phyloP scores from a whole-genome alignment of 805 yeast species.

The Monosporozyma yasuniensis region DNA sequence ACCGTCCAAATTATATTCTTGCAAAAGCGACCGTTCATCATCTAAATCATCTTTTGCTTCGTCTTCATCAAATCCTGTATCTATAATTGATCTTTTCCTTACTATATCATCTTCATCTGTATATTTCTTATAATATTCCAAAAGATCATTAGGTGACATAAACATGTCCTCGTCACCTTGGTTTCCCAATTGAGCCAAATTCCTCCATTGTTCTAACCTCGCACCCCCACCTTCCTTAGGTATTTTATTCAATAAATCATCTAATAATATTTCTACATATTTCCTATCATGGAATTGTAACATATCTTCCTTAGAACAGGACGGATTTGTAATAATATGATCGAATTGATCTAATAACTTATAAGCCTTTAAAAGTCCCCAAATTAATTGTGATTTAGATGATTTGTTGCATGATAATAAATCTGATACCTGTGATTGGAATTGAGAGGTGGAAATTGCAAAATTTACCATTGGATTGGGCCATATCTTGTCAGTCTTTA shows the following conservation, averaged over 20 bases:
- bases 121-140: constrained; percentile 7
- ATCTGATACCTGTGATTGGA: constrained; percentile 27
- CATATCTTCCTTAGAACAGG: constrained; percentile 31
- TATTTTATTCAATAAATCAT: constrained; percentile 1
- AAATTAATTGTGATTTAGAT: constrained; percentile 19
- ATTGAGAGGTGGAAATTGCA: constrained; percentile 20
- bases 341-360: constrained; percentile 20
- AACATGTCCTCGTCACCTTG: constrained; percentile 2
- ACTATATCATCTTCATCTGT: background rate
- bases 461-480: constrained; percentile 13
- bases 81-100: constrained; percentile 6
- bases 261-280: constrained; percentile 36
- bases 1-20: constrained; percentile 40
- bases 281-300: constrained; percentile 40
- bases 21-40: constrained; percentile 7
- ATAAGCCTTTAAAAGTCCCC: constrained; percentile 18
- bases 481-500: background rate
- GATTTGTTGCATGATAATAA: constrained; percentile 27
- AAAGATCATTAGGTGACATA: constrained; percentile 9
- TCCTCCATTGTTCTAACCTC: constrained; percentile 11
- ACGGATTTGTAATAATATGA: constrained; percentile 12
- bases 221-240: constrained; percentile 10
- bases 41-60: background rate
- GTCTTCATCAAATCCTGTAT: constrained; percentile 1
- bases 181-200: constrained; percentile 9